Percentiles rank a stretch among this genome's conserved stretches.
These are phyloP conservation scores for Pseudogymnoascus sp. DNA, from an alignment of 2,329 filamentous ascomycete genomes.

Conservation along the genomic window DNA sequence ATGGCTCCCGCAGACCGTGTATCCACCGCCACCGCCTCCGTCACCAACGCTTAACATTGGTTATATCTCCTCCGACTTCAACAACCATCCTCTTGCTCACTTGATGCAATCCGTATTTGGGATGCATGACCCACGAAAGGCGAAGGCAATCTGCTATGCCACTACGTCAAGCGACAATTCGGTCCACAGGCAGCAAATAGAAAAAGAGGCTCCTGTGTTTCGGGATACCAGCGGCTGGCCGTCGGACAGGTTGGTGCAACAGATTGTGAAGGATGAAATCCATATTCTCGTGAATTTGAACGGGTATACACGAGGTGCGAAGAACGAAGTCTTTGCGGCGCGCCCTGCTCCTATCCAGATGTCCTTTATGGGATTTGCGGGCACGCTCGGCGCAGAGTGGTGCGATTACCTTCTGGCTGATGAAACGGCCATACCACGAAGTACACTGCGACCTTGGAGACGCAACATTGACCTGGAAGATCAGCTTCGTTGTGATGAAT, in stretches of 20 bases:
- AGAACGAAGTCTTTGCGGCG: constrained; percentile 94
- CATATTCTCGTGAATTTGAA: constrained; percentile 98
- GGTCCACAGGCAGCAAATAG: constrained; percentile 82
- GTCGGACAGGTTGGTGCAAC: constrained; percentile 72
- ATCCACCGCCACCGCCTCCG: constrained; percentile 76
- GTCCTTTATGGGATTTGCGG: constrained; percentile 99
- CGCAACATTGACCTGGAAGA: constrained; percentile 69
- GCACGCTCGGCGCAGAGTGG: constrained; percentile 93
- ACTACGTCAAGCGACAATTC: constrained; percentile 89
- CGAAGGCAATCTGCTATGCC: constrained; percentile 88
- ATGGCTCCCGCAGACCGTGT: constrained; percentile 78
- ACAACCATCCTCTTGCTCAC: constrained; percentile 94
- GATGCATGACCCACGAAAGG: constrained; percentile 64
- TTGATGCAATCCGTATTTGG: constrained; percentile 99
- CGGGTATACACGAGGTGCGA: constrained; percentile 91
- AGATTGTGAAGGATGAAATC: constrained; percentile 80
- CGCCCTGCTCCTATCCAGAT: constrained; percentile 93
- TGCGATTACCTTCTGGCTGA: constrained; percentile 96
- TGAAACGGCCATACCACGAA: constrained; percentile 71
- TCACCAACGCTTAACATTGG: constrained; percentile 80
- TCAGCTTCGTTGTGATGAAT: constrained; percentile 55
- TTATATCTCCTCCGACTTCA: constrained; percentile 97
- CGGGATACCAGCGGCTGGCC: constrained; percentile 82
- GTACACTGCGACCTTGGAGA: constrained; percentile 72
- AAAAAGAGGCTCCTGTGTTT: constrained; percentile 85